A percentile compares a stretch with the other conserved stretches of the same genome.
Evolutionary conservation across 1,284 basidiomycete genomes (phyloP).

Genomic region (Fomitopsis palustris): DNA sequence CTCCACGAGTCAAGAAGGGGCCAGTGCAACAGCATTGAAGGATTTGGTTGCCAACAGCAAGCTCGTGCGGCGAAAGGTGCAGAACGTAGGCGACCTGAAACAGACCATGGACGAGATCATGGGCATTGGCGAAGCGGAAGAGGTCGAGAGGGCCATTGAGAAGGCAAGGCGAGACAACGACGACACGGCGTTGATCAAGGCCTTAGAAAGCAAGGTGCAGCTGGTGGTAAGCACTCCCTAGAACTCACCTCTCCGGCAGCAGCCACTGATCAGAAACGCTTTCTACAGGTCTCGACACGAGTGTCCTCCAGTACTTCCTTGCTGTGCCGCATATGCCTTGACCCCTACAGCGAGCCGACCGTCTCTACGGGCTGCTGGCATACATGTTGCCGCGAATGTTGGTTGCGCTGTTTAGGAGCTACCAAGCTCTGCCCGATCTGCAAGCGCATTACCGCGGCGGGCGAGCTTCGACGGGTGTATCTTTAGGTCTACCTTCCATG

Average conservation of each 20-base stretch:
- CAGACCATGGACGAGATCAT: conserved; percentile 41
- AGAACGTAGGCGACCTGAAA: conserved; percentile 29
- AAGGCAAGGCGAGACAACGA: conserved; percentile 47
- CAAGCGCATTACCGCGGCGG: conserved; percentile 73
- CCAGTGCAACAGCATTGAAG: conserved; percentile 35
- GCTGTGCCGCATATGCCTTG: conserved; percentile 73
- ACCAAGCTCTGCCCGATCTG: conserved; percentile 81
- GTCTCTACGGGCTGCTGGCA: conserved; percentile 85
- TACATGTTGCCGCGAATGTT: conserved; percentile 75
- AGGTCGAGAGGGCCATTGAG: conserved; percentile 46
- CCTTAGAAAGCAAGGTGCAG: conserved; percentile 59
- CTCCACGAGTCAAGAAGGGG: conserved; percentile 28
- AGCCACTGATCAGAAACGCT: neutral
- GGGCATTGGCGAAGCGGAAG: conserved; percentile 41
- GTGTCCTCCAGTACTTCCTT: conserved; percentile 44
- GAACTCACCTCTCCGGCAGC: neutral
- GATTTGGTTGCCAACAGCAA: conserved; percentile 52
- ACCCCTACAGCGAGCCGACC: conserved; percentile 72
- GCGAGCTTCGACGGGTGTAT: conserved; percentile 69
- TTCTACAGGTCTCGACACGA: conserved; percentile 41
- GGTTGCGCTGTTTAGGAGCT: conserved; percentile 75
- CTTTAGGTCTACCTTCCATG: conserved; percentile 28
- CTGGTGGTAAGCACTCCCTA: conserved; percentile 42
- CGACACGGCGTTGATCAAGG: conserved; percentile 41
- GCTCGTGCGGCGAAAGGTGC: conserved; percentile 28